A percentile compares a stretch with the other conserved stretches of the same genome.
Conservation (phyloP, 2,329 filamentous ascomycete species). For the Ophiostoma ulmi region DNA sequence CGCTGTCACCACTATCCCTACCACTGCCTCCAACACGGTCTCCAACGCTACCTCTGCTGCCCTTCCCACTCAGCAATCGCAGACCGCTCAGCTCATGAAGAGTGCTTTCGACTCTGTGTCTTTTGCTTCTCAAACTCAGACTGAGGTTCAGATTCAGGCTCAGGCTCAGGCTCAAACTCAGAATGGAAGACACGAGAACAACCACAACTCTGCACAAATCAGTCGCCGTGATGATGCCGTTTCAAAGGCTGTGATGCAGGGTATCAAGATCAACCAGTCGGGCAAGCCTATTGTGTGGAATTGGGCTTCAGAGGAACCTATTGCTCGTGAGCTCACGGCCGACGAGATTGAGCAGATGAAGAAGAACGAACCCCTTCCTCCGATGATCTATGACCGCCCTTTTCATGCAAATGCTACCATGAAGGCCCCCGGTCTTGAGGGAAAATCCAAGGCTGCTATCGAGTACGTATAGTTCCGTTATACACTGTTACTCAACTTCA, state of each 20-base stretch:
- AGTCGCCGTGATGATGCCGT: background rate
- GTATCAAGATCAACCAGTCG: slow-evolving; percentile 19
- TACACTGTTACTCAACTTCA: background rate
- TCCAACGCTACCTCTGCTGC: background rate
- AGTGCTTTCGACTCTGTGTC: background rate
- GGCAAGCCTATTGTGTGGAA: slow-evolving; percentile 23
- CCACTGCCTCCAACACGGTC: background rate
- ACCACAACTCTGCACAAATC: background rate
- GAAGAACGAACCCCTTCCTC: background rate
- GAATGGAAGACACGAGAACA: background rate
- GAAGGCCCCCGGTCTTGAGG: background rate
- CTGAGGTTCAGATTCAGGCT: background rate
- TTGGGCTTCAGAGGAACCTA: slow-evolving; percentile 16
- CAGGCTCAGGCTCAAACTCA: background rate
- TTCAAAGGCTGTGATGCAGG: slow-evolving; percentile 14
- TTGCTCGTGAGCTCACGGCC: slow-evolving; percentile 14
- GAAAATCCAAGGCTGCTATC: background rate
- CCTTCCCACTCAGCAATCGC: background rate
- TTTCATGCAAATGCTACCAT: slow-evolving; percentile 1
- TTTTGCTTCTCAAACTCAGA: background rate
- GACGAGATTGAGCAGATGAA: slow-evolving; percentile 10
- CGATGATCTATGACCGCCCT: background rate
- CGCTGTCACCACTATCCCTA: background rate
- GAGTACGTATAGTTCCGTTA: background rate
- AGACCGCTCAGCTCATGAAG: background rate